These are phyloP conservation scores for Tremellales sp. DNA, from an alignment of 1,284 basidiomycete genomes.

Conservation along the genomic window DNA sequence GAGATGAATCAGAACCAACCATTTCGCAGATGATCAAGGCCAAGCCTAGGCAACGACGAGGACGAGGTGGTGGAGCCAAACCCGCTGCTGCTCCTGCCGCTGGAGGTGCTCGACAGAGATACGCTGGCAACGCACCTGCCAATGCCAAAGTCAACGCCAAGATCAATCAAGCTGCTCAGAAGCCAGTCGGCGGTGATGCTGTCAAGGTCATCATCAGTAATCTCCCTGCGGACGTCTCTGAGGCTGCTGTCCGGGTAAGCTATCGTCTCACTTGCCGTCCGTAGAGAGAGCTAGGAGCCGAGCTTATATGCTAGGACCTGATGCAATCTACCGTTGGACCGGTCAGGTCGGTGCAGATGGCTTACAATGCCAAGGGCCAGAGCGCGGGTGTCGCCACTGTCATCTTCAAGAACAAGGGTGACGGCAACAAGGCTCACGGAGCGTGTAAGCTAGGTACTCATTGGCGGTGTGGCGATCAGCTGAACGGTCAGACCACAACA, in stretches of 20 bases:
- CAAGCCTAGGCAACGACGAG: slow-evolving; percentile 49
- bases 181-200: slow-evolving; percentile 51
- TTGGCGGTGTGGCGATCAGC: neutral
- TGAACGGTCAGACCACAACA: slow-evolving; percentile 70
- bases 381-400: slow-evolving; percentile 88
- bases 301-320: slow-evolving; percentile 67
- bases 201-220: slow-evolving; percentile 97
- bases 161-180: slow-evolving; percentile 41
- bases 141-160: slow-evolving; percentile 43
- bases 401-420: slow-evolving; percentile 78
- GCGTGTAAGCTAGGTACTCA: slow-evolving; percentile 54
- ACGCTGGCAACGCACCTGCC: slow-evolving; percentile 28
- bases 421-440: slow-evolving; percentile 85
- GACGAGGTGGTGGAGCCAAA: slow-evolving; percentile 49
- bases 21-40: slow-evolving; percentile 64
- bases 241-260: slow-evolving; percentile 85
- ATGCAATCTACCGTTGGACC: slow-evolving; percentile 88
- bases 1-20: too few species aligned
- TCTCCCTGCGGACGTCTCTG: slow-evolving; percentile 90
- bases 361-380: slow-evolving; percentile 78
- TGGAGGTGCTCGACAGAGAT: slow-evolving; percentile 53
- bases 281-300: neutral
- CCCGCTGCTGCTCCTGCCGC: slow-evolving; percentile 10
- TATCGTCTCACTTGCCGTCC: slow-evolving; percentile 27
- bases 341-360: slow-evolving; percentile 73